Conservation (phyloP, 2,329 filamentous ascomycete genomes). For the Emericellopsis cladophorae region DNA sequence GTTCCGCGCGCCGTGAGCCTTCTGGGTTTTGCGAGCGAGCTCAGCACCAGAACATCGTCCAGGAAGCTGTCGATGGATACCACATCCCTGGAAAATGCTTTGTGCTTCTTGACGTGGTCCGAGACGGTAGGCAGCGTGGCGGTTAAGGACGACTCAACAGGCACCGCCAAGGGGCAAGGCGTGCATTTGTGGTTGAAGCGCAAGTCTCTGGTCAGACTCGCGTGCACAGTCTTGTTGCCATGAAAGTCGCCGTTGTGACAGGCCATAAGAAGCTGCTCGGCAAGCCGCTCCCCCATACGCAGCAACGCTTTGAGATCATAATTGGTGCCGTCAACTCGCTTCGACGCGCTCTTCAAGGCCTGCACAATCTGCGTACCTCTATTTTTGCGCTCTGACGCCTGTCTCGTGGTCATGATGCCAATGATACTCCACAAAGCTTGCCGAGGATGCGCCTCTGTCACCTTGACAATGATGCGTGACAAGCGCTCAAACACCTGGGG, state of each 20-base stretch:
- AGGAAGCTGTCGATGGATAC: conserved; percentile 71
- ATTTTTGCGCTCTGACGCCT: conserved; percentile 49
- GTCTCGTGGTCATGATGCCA: conserved; percentile 71
- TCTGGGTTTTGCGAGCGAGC: conserved; percentile 82
- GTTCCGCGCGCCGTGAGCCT: conserved; percentile 81
- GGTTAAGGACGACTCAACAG: conserved; percentile 73
- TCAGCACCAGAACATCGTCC: conserved; percentile 82
- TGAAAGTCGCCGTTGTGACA: conserved; percentile 68
- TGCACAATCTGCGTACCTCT: conserved; percentile 40
- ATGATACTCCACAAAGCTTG: conserved; percentile 88
- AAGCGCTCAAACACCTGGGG: conserved; percentile 64
- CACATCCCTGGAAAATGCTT: conserved; percentile 76
- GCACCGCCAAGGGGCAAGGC: conserved; percentile 77
- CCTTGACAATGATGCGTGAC: conserved; percentile 68
- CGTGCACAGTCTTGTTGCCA: conserved; percentile 50
- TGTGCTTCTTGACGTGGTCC: conserved; percentile 63
- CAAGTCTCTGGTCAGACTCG: conserved; percentile 67
- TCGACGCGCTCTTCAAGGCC: conserved; percentile 30
- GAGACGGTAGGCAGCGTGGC: conserved; percentile 66
- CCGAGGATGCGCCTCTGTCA: conserved; percentile 77
- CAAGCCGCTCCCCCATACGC: conserved; percentile 67
- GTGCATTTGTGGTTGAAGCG: conserved; percentile 75
- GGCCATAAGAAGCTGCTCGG: conserved; percentile 66
- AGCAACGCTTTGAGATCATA: conserved; percentile 61
- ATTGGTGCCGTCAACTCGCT: conserved; percentile 35